Conservation (phyloP, 2,329 filamentous ascomycete genomes). For the Ramularia endophylla region DNA sequence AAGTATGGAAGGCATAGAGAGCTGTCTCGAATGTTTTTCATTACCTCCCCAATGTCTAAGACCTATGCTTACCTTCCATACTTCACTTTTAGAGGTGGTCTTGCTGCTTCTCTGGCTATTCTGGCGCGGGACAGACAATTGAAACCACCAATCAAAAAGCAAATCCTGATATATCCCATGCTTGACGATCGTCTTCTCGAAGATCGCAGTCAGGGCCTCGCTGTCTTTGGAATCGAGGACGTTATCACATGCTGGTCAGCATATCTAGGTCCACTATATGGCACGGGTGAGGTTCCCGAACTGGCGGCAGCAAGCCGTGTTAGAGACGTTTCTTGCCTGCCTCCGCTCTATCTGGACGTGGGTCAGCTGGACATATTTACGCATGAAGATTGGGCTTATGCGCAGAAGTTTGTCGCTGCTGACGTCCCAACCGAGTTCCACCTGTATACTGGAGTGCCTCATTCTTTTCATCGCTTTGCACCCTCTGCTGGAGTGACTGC, state of each 20-base stretch:
- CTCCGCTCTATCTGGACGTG: conserved; percentile 40
- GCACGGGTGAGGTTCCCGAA: conserved; percentile 13
- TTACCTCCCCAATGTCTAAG: too few species aligned
- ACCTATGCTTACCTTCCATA: too few species aligned
- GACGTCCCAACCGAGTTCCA: conserved; percentile 40
- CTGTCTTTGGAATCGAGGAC: conserved; percentile 29
- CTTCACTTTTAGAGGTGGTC: too few species aligned
- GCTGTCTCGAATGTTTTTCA: too few species aligned
- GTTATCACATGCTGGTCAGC: conserved; percentile 39
- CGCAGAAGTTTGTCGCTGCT: conserved; percentile 34
- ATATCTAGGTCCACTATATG: conserved; percentile 28
- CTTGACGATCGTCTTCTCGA: conserved; percentile 38
- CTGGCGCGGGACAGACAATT: conserved; percentile 19
- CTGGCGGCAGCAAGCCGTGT: conserved; percentile 22
- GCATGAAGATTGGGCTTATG: conserved; percentile 38
- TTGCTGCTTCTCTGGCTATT: conserved; percentile 15
- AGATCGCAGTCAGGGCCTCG: too few species aligned
- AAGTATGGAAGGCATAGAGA: too few species aligned
- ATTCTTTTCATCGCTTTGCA: conserved; percentile 33
- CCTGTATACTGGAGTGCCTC: conserved; percentile 40
- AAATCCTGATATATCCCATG: conserved; percentile 44
- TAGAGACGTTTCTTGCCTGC: conserved; percentile 30
- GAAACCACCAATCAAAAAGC: conserved; percentile 18
- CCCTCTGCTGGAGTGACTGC: too few species aligned
- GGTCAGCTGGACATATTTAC: conserved; percentile 41